These are phyloP conservation scores for Syzygium syzygioides DNA, from an alignment of 441 rosid species.

Conservation along the genomic window DNA sequence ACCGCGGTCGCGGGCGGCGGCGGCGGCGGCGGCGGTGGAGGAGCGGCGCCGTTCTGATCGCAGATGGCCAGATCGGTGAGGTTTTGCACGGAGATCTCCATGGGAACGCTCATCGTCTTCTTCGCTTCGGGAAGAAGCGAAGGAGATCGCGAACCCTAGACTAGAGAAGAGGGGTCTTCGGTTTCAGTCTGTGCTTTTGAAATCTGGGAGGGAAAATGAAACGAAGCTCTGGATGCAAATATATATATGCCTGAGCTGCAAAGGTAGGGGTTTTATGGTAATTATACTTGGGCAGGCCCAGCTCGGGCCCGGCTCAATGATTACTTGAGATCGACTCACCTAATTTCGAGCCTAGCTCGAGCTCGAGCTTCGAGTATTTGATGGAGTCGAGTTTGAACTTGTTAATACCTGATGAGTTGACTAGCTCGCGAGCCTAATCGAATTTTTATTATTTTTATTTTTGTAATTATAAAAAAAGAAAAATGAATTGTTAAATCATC, in stretches of 20 bases:
- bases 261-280: not conserved
- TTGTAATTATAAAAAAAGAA: not conserved
- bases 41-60: slow-evolving; percentile 21
- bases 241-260: not conserved
- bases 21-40: slow-evolving; percentile 8
- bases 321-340: not conserved
- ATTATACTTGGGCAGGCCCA: not conserved
- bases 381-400: accelerated
- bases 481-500: not conserved
- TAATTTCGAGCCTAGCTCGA: not conserved
- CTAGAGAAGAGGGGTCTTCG: not conserved
- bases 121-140: not conserved
- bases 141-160: not conserved
- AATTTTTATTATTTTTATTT: not conserved
- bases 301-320: not conserved
- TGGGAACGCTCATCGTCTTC: slow-evolving; percentile 49
- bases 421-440: accelerated
- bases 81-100: slow-evolving; percentile 51
- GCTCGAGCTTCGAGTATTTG: not conserved
- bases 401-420: too few species aligned
- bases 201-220: not conserved
- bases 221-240: not conserved
- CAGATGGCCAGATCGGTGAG: slow-evolving; percentile 14
- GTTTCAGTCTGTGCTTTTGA: not conserved
- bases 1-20: slow-evolving; percentile 19